phyloP scores from a whole-genome alignment of 73 alveolate genomes.

The Tetrahymena elliotti region DNA sequence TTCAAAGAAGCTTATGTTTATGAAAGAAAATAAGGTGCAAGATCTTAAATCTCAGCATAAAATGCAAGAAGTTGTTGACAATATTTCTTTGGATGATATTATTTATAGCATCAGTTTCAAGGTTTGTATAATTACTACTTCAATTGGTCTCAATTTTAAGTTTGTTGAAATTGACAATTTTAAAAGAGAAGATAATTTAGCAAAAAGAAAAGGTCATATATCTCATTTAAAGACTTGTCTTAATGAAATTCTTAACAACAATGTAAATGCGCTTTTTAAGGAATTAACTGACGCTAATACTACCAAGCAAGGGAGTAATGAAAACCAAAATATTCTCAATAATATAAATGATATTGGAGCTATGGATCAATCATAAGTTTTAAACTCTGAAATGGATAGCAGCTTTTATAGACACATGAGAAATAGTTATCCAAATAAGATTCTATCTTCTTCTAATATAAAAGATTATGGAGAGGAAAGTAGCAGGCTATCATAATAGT shows the following conservation, averaged over 20 bases:
- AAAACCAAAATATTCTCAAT: not conserved
- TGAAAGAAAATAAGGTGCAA: not conserved
- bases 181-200: not conserved
- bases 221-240: not conserved
- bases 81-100: not conserved
- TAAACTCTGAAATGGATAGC: not conserved
- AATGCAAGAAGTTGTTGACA: not conserved
- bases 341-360: not conserved
- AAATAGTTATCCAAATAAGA: not conserved
- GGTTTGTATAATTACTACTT: not conserved
- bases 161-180: not conserved
- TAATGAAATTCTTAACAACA: not conserved
- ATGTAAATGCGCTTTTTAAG: not conserved
- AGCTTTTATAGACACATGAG: not conserved
- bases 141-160: not conserved
- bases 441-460: not conserved
- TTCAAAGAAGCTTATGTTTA: not conserved
- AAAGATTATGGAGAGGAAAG: not conserved
- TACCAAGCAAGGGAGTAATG: not conserved
- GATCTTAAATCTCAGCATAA: not conserved
- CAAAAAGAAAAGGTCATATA: not conserved
- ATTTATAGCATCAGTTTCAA: not conserved
- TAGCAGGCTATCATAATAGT: not conserved
- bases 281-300: not conserved
- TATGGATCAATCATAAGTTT: not conserved